Base-by-base conservation (phyloP, 192 early-diverging fungal genomes). In the Backusella circina region DNA sequence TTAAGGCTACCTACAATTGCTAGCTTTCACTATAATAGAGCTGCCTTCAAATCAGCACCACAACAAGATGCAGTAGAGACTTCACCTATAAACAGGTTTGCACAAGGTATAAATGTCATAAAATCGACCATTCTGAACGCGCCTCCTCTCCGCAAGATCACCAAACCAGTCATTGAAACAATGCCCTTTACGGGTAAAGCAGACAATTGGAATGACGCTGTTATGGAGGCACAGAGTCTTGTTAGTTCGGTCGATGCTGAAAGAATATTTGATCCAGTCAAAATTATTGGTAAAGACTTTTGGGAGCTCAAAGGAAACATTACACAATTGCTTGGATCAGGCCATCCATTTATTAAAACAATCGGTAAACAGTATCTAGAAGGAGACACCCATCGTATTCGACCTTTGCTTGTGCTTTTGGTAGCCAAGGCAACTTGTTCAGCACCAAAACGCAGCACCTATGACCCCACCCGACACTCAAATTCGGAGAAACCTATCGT, bases 321-420 rank as follows among this genome's bases (percentile, higher is more conserved):
- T 67, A 85, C 90, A 18, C 84, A 87, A 54, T 86, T 99, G n/a
- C 78, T 99, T 38, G 94, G 95, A 47, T 90, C 87, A 71, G 92
- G 91, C 12, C 96, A 97, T 75, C 96, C 96, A 32, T 91, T 97
- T 78, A 83, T 99, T 8, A 90, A 92, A 64, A 96, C 94, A 10
- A 90, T 99, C 65, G 90, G 89, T 64, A 90, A 90, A 75, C 97
- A 99, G 82, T 99, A 97, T 78, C 95, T 97, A 74, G 80, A 77
- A 37, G 87, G 90, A 6, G 87, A 93, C 10, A 96, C 95, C 47
- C 97, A 99, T 80, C 95, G 95, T 78, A 91, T 99, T 50, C 90
- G 97, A 31, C 97, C 97, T 9, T 81, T 99, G 37, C 80, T 99
- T 57, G 95, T 99, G 18, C 86, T 99, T 61, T 88, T 99, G 30